phyloP scores from a whole-genome alignment of 2,329 filamentous ascomycete genomes.

The Diaporthe sp. region DNA sequence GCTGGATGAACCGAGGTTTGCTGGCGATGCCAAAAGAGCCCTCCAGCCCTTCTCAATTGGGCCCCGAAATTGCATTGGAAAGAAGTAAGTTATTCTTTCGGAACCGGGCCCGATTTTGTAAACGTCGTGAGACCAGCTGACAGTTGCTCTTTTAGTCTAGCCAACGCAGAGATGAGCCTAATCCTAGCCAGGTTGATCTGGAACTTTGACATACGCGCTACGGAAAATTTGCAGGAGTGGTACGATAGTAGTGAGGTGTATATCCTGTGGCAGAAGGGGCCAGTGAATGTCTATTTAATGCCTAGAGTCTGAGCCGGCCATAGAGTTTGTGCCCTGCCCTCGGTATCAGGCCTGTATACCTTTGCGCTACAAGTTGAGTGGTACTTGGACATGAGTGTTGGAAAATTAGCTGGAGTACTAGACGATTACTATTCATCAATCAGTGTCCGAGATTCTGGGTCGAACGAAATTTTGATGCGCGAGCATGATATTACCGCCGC shows the following conservation, averaged over 20 bases:
- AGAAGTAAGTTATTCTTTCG: constrained; percentile 54
- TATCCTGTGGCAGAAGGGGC: constrained; percentile 13
- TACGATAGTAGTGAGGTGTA: background rate
- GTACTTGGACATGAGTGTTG: too few species aligned
- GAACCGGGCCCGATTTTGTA: background rate
- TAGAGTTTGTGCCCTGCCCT: background rate
- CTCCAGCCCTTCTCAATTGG: constrained; percentile 91
- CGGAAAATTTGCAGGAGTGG: background rate
- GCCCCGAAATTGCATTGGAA: constrained; percentile 85
- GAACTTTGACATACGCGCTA: constrained; percentile 10
- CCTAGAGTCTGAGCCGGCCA: background rate
- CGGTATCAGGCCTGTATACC: too few species aligned
- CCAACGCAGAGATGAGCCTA: constrained; percentile 6
- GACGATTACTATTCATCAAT: too few species aligned
- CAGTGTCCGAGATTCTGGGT: too few species aligned
- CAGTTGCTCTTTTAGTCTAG: background rate
- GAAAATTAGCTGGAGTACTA: too few species aligned
- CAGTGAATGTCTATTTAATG: constrained; percentile 1
- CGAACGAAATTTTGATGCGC: too few species aligned
- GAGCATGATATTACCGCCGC: too few species aligned
- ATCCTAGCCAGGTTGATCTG: constrained; percentile 14
- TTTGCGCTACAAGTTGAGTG: too few species aligned
- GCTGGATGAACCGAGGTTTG: constrained; percentile 31
- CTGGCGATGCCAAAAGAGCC: constrained; percentile 10
- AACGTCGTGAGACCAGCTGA: background rate